A percentile compares a stretch with the other conserved stretches of the same genome.
Evolutionary conservation across 1,139 yeast species (phyloP).

Genomic region (Sugiyamaella neomexicana): DNA sequence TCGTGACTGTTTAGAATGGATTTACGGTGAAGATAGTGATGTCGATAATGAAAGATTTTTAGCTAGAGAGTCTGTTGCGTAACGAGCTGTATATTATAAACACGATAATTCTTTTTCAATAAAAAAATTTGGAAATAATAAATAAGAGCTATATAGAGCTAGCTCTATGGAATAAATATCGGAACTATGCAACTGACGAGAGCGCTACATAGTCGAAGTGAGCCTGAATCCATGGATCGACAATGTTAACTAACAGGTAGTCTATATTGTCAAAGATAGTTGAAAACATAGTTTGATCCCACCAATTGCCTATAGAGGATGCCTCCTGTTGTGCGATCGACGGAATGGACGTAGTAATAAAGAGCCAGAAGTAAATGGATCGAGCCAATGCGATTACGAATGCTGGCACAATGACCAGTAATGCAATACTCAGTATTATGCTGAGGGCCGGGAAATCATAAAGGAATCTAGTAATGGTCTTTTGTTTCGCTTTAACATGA

Average conservation of each 20-base stretch:
- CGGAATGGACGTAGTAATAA: background rate
- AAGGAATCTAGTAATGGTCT: background rate
- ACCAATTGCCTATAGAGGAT: constrained; percentile 7
- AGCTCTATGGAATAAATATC: constrained; percentile 1
- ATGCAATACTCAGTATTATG: background rate
- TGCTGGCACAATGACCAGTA: background rate
- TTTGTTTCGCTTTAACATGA: background rate
- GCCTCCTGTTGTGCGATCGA: background rate
- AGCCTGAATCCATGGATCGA: constrained; percentile 12
- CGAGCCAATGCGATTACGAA: background rate
- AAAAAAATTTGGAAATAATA: background rate
- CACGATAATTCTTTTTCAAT: background rate
- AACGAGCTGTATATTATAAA: background rate
- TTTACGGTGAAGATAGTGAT: constrained; percentile 37
- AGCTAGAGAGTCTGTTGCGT: background rate
- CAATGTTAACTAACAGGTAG: background rate
- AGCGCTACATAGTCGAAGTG: constrained; percentile 2
- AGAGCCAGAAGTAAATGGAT: background rate
- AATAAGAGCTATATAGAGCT: background rate
- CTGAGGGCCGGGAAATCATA: background rate
- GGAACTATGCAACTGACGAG: constrained; percentile 1
- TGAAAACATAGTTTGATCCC: constrained; percentile 9
- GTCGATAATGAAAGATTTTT: constrained; percentile 9
- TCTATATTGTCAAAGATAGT: background rate
- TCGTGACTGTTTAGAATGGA: constrained; percentile 40